Base-by-base conservation (phyloP, 495 filamentous ascomycete genomes). In the Penicillium chermesinum region DNA sequence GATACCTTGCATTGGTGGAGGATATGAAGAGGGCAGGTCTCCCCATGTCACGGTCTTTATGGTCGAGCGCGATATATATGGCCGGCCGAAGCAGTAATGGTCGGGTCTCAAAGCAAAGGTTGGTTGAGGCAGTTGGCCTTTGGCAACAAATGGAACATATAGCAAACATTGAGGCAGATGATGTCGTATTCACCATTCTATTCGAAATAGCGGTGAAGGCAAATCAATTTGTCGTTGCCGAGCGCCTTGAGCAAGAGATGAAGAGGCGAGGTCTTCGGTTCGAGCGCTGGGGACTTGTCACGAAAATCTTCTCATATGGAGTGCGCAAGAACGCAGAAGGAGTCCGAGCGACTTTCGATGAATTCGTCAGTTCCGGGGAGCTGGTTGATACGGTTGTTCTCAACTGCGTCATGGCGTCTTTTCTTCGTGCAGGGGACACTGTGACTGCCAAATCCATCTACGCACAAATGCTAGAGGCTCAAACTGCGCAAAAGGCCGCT, bases 161-260 rank as follows among this genome's bases (percentile, higher is more conserved):
- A n/a, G 81, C 81, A 14, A 75, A 78, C 4, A 63, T 89, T n/a
- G 57, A 69, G 50, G 77, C 72, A 25, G 86, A 81, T 52, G 71
- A 77, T 25, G 83, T 86, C 9, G 91, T 91, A 2, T 95, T 97
- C 71, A 91, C 88, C 63, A 86, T 95, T 44, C 79, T 98, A 21
- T 96, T 96, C 53, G 88, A 95, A 59, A 77, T 87, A 13, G 90
- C 91, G 22, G 80, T 86, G 38, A 94, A 90, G 64, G 81, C 89
- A 1, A 82, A 84, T 16, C 91, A 93, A 55, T 91, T 86, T 44
- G 69, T 69, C 2, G 80, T 97, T 32, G 89, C 88, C 1, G 86
- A 95, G 55, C 86, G 88, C 67, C 76, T 97, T 10, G 76, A 90
- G 51, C 72, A 79, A 43, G 91, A 97, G 66, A 90, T 96, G 83